phyloP scores from a whole-genome alignment of 495 filamentous ascomycete genomes.

The Aspergillus ellipticus region DNA sequence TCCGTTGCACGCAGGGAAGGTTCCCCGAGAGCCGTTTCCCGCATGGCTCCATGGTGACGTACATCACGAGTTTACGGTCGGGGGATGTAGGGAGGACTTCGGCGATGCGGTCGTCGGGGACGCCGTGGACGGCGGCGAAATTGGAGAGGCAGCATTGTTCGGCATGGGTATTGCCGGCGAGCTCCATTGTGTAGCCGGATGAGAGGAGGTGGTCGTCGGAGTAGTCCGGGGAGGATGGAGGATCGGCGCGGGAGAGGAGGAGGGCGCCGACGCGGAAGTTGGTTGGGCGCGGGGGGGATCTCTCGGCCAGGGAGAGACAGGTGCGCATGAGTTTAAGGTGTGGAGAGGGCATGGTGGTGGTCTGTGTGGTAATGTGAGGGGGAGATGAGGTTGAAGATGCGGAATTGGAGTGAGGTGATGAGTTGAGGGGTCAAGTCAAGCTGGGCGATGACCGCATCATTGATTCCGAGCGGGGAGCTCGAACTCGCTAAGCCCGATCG shows the following conservation, averaged over 20 bases:
- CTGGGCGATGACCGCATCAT: not conserved
- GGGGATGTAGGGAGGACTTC: conserved; percentile 48
- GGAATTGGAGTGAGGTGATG: not conserved
- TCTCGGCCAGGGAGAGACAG: conserved; percentile 67
- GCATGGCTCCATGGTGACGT: conserved; percentile 96
- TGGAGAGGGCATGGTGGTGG: conserved; percentile 21
- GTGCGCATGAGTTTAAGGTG: conserved; percentile 68
- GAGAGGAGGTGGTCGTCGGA: conserved; percentile 59
- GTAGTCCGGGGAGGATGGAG: conserved; percentile 23
- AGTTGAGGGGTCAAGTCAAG: not conserved
- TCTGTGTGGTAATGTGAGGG: not conserved
- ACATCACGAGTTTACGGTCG: conserved; percentile 56
- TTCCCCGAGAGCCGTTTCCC: conserved; percentile 78
- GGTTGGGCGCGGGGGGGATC: conserved; percentile 78
- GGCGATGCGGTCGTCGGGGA: conserved; percentile 53
- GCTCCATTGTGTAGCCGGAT: conserved; percentile 88
- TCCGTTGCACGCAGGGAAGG: conserved; percentile 74
- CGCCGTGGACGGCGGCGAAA: conserved; percentile 47
- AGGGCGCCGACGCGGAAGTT: conserved; percentile 93
- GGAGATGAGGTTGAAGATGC: not conserved
- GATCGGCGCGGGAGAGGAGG: conserved; percentile 54
- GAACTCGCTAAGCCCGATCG: conserved; percentile 5
- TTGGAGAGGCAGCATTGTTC: conserved; percentile 90
- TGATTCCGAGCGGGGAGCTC: not conserved
- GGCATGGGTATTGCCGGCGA: conserved; percentile 90